Base-by-base conservation (phyloP, 371 early-diverging fungal species). In the Catenaria anguillulae region DNA sequence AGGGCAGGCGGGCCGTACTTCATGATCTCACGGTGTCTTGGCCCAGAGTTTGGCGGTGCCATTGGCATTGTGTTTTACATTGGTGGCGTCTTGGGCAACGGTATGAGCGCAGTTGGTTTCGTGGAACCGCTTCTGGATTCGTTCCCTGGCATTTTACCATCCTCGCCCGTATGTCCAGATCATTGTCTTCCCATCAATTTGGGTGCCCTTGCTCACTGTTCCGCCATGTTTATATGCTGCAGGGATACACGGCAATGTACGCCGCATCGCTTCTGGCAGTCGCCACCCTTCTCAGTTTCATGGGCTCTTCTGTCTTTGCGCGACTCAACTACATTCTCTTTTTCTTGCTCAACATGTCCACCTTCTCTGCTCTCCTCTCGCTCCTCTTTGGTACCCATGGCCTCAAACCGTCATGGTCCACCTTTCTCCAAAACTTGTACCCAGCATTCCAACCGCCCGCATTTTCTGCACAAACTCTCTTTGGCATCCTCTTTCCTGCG, bases 11-110 rank as follows among this genome's bases (percentile, higher is more conserved):
- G 87, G 5, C 80, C 84, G 12, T 88, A 88, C 68, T 88, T 84
- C 66, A 71, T 88, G 65, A 75, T 87, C 13, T 79, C 81, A 42
- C 72, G 86, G 50, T 75, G 76, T 46, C 69, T 88, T 42, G 88
- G 88, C 15, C 80, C 82, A 40, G 88, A 86, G 68, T 84, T 88
- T 70, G 88, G 88, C 48, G 88, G 86, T 36, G 78, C 81, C 56
- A 81, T 86, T 23, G 87, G 86, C 2, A 67, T 82, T 26, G 72
- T 85, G 56, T 84, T 81, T 60, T 85, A 77, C 61, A 54, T 78
- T n/a, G 83, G 84, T 40, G 77, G 73, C 4, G 66, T 81, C 34
- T 64, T 85, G 31, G 73, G 76, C 8, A 78, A 75, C 4, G 82
- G 74, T 19, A 74, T 87, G 72, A 80, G 77, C 55, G 78, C 75